Evolutionary conservation across 2,329 filamentous ascomycete species (phyloP).

Genomic region (Chalaropsis ovoidea): DNA sequence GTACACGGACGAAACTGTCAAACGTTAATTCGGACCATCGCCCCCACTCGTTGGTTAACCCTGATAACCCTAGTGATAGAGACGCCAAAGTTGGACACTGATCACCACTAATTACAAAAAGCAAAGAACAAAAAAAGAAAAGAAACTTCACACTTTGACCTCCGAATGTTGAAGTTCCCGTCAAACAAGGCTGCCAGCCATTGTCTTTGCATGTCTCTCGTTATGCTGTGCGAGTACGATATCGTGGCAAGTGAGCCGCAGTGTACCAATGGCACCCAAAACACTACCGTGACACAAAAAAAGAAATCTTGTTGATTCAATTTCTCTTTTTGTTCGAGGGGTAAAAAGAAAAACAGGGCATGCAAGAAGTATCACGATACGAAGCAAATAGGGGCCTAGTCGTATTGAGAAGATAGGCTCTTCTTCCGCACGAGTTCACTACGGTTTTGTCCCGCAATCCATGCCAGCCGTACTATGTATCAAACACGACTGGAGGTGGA

Average conservation of each 20-base stretch:
- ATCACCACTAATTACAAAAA: too few relatives aligned
- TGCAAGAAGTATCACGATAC: not conserved
- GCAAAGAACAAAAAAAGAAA: too few relatives aligned
- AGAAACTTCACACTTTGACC: too few relatives aligned
- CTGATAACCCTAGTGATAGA: too few relatives aligned
- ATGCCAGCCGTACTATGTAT: not conserved
- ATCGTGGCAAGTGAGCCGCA: not conserved
- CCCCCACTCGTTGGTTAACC: too few relatives aligned
- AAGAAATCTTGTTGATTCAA: not conserved
- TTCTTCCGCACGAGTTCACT: not conserved
- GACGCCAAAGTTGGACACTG: too few relatives aligned
- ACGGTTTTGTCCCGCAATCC: not conserved
- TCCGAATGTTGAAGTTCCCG: not conserved
- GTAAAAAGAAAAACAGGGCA: not conserved
- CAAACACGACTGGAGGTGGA: not conserved
- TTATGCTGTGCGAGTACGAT: conserved; percentile 4
- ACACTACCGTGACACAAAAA: not conserved
- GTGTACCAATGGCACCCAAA: not conserved
- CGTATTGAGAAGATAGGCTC: not conserved
- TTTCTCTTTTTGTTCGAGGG: not conserved
- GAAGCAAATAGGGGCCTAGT: not conserved
- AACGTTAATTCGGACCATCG: too few relatives aligned
- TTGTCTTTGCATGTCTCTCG: not conserved
- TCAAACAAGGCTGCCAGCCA: not conserved
- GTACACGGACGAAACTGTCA: too few relatives aligned